These are phyloP conservation scores for Neurospora africana DNA, from an alignment of 495 filamentous ascomycete genomes.

Conservation along the genomic window DNA sequence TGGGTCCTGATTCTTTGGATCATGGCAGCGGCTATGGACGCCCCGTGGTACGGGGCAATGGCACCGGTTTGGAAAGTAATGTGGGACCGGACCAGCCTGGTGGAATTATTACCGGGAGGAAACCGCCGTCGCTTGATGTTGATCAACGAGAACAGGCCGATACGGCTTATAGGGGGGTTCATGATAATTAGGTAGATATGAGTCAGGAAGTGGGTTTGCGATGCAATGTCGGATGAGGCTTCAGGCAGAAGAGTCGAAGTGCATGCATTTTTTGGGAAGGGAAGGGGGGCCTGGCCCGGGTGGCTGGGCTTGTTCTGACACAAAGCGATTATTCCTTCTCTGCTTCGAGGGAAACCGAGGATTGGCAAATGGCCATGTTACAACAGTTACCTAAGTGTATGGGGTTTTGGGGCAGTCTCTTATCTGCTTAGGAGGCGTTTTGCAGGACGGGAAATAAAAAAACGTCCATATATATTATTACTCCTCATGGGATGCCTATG, in stretches of 20 bases:
- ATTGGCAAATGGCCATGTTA: not conserved
- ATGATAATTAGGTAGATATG: not conserved
- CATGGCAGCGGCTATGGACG: slow-evolving; percentile 6
- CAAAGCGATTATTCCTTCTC: not conserved
- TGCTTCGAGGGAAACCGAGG: not conserved
- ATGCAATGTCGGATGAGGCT: not conserved
- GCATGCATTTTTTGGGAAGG: not conserved
- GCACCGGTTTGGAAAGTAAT: not conserved
- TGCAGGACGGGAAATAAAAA: not conserved
- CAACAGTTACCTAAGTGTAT: not conserved
- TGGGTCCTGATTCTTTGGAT: slow-evolving; percentile 7
- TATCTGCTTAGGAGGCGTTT: not conserved
- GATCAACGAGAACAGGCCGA: not conserved
- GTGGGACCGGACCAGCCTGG: not conserved
- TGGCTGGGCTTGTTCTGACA: not conserved
- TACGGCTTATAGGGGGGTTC: not conserved
- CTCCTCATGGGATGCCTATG: not conserved
- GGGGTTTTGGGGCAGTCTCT: not conserved
- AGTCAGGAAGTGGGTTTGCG: not conserved
- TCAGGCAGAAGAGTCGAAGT: not conserved
- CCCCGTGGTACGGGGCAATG: not conserved
- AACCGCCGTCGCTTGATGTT: not conserved
- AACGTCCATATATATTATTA: not conserved
- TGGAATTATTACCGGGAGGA: not conserved
- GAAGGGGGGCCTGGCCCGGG: not conserved